Base-by-base conservation (phyloP, 192 early-diverging fungal genomes). In the Rhizoclosmatium globosum region DNA sequence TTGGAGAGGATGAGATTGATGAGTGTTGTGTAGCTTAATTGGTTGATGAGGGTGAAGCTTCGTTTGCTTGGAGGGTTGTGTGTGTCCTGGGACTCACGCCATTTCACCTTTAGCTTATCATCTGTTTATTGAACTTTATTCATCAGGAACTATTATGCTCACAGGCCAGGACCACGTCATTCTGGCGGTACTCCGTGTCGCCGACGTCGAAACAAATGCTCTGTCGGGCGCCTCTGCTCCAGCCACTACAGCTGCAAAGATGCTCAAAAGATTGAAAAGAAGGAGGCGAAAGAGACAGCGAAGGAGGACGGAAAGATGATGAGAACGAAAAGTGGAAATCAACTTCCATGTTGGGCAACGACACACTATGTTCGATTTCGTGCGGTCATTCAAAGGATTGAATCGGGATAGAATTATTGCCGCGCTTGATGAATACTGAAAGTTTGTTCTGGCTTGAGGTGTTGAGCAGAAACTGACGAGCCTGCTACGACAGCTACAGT, bases 61-160 rank as follows among this genome's bases (percentile, higher is more conserved):
- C n/a, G n/a, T n/a, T n/a, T n/a, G n/a, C n/a, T n/a, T n/a, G n/a
- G n/a, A n/a, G n/a, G n/a, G n/a, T 15, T 50, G 4, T 50, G 48
- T 50, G 48, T 50, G 4, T 4, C 4, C 15, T 50, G 4, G 48
- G 4, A 4, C 15, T 50, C 6, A 50, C 48, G 6, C 6, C 48
- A 50, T 50, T 50, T 31, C 65, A 45, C 53, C 57, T n/a, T n/a
- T 43, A 93, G 93, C 84, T 1, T 86, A 74, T 64, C 89, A 91
- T 65, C 39, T 90, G 1, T 83, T 90, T 47, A 56, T 89, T 50
- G 89, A 90, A 66, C 87, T 90, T 23, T 90, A 86, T 68, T 82
- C 86, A 3, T 80, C 79, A 19, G 98, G 98, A 2, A 99, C 99
- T 87, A 89, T 99, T 60, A 96, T 99, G 66, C 84, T 99, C 76